Conservation (phyloP, 2,329 filamentous ascomycete species). For the Septoria linicola region DNA sequence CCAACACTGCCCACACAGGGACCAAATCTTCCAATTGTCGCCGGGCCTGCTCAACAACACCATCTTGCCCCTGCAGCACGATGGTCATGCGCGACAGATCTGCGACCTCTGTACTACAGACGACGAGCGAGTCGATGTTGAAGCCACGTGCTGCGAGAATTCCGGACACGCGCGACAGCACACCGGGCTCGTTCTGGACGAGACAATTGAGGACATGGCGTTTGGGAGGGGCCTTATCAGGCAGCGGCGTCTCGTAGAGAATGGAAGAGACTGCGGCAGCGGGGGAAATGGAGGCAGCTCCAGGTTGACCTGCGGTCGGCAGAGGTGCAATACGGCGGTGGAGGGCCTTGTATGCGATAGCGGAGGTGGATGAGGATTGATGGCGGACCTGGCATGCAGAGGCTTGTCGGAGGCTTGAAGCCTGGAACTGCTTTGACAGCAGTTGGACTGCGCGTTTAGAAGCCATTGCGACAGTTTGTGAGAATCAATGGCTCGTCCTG, state of each 20-base stretch:
- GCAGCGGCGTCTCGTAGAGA: slow-evolving; percentile 93
- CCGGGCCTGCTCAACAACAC: slow-evolving; percentile 94
- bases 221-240: slow-evolving; percentile 80
- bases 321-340: slow-evolving; percentile 87
- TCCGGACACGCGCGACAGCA: slow-evolving; percentile 91
- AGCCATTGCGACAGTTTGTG: slow-evolving; percentile 32
- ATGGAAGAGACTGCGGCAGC: slow-evolving; percentile 96
- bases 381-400: slow-evolving; percentile 33
- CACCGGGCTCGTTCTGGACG: slow-evolving; percentile 97
- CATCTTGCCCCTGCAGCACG: slow-evolving; percentile 91
- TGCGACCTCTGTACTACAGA: slow-evolving; percentile 96
- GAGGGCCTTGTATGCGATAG: slow-evolving; percentile 94
- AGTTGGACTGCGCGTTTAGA: slow-evolving; percentile 36
- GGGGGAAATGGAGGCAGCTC: slow-evolving; percentile 73
- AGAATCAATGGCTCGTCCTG: not conserved
- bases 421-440: slow-evolving; percentile 25
- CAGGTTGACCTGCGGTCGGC: slow-evolving; percentile 52
- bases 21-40: slow-evolving; percentile 95
- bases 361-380: slow-evolving; percentile 67
- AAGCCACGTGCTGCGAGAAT: slow-evolving; percentile 95
- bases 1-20: slow-evolving; percentile 95
- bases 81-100: slow-evolving; percentile 99
- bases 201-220: slow-evolving; percentile 97
- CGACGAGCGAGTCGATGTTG: slow-evolving; percentile 98
- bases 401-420: slow-evolving; percentile 16